Evolutionary conservation across 108 stramenopile species (phyloP).

Genomic region (Cyclostephanos tholiformis): DNA sequence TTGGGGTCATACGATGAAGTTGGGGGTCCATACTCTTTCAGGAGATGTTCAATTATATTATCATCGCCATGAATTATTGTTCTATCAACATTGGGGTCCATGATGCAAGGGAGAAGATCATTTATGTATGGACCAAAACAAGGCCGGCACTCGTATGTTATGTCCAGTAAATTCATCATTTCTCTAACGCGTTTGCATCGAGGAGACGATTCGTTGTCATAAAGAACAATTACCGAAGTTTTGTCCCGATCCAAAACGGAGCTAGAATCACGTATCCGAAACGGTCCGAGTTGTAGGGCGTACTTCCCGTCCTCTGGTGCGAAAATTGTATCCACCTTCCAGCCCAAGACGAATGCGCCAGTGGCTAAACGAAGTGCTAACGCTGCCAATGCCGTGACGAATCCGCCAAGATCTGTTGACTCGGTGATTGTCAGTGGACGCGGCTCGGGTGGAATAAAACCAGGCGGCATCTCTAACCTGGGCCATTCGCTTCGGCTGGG

Average conservation of each 20-base stretch:
- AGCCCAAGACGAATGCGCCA: conserved; percentile 74
- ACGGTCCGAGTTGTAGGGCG: conserved; percentile 60
- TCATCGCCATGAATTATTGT: conserved; percentile 81
- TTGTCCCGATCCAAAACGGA: conserved; percentile 55
- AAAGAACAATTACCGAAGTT: conserved; percentile 73
- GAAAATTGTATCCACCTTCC: conserved; percentile 61
- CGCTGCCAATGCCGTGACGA: conserved; percentile 45
- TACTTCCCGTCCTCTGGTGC: conserved; percentile 50
- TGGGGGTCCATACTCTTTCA: conserved; percentile 79
- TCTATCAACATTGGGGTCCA: conserved; percentile 75
- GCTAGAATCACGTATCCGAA: conserved; percentile 69
- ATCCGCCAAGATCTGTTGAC: conserved; percentile 43
- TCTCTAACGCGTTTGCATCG: conserved; percentile 89
- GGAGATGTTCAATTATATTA: conserved; percentile 83
- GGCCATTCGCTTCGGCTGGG: conserved; percentile 19
- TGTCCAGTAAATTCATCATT: conserved; percentile 78
- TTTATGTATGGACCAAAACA: conserved; percentile 62
- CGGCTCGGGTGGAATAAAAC: conserved; percentile 65
- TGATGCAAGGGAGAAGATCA: conserved; percentile 71
- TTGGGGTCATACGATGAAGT: conserved; percentile 57
- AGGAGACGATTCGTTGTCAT: conserved; percentile 89
- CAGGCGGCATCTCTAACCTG: conserved; percentile 54
- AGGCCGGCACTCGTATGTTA: conserved; percentile 81
- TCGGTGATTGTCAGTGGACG: conserved; percentile 58
- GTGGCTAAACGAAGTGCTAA: conserved; percentile 68